Conservation (phyloP, 129 eudicot genomes). For the Flaveria sonorensis region DNA sequence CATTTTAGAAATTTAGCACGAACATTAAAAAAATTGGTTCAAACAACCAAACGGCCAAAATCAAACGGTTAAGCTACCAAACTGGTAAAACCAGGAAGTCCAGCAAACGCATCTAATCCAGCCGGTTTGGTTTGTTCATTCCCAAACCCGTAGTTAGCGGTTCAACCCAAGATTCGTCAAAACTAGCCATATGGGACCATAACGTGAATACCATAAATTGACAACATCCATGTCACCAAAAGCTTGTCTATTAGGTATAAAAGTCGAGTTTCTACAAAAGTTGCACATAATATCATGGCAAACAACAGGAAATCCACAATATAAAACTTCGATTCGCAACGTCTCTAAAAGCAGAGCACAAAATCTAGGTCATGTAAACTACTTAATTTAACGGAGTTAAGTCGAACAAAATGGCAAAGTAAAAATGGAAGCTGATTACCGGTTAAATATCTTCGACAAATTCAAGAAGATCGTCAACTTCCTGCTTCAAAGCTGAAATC, state of each 20-base stretch:
- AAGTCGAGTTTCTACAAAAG: slow-evolving; percentile 21
- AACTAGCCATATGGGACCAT: no score
- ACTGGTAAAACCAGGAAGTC: neutral
- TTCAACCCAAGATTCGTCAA: neutral
- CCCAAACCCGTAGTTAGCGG: neutral
- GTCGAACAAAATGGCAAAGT: neutral
- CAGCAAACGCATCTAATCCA: neutral
- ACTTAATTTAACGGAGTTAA: slow-evolving; percentile 12
- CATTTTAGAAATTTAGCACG: no score
- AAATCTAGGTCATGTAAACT: slow-evolving; percentile 6
- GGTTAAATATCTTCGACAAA: slow-evolving; percentile 68
- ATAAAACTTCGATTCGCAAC: neutral
- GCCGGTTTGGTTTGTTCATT: neutral
- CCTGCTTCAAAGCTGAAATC: slow-evolving; percentile 73
- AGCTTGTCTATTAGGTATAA: slow-evolving; percentile 7
- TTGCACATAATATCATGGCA: neutral
- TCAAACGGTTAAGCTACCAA: no score
- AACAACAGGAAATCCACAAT: slow-evolving; percentile 1
- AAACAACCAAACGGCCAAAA: no score
- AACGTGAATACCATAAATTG: neutral
- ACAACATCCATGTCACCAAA: slow-evolving; percentile 9
- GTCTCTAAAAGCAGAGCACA: neutral
- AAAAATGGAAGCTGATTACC: neutral
- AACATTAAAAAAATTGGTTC: no score
- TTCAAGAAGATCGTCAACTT: slow-evolving; percentile 86